A percentile compares a stretch with the other conserved stretches of the same genome.
These are phyloP conservation scores for Suhomyces yuchorum DNA, from an alignment of 1,139 yeast genomes.

Conservation along the genomic window DNA sequence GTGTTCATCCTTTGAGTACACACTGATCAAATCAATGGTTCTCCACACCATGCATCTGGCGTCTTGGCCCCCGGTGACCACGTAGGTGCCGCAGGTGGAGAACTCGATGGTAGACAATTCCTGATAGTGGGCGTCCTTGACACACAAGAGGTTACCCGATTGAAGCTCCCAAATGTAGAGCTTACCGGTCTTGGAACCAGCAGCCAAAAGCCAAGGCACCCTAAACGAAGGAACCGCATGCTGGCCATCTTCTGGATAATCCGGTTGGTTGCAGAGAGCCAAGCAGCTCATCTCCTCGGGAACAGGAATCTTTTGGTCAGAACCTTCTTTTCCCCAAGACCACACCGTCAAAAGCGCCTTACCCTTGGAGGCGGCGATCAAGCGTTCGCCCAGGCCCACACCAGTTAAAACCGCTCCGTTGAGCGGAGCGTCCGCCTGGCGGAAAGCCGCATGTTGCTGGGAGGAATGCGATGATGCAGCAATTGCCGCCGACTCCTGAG, in stretches of 20 bases:
- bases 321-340: slow-evolving; percentile 74
- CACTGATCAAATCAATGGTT: slow-evolving; percentile 57
- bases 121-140: slow-evolving; percentile 86
- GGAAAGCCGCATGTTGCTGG: slow-evolving; percentile 51
- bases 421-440: slow-evolving; percentile 53
- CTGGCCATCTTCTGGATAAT: slow-evolving; percentile 2
- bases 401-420: slow-evolving; percentile 53
- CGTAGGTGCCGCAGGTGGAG: slow-evolving; percentile 64
- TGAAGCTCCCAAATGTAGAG: slow-evolving; percentile 81
- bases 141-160: slow-evolving; percentile 75
- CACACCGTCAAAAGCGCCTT: slow-evolving; percentile 79
- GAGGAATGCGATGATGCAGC: slow-evolving; percentile 54
- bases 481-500: slow-evolving; percentile 51
- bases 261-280: slow-evolving; percentile 46
- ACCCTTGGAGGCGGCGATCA: slow-evolving; percentile 63
- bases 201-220: slow-evolving; percentile 70
- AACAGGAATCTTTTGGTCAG: slow-evolving; percentile 80
- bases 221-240: slow-evolving; percentile 37
- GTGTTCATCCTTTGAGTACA: slow-evolving; percentile 25
- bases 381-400: slow-evolving; percentile 43
- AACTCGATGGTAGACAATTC: slow-evolving; percentile 60
- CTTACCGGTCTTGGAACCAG: slow-evolving; percentile 72
- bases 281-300: slow-evolving; percentile 78
- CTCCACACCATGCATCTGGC: slow-evolving; percentile 80
- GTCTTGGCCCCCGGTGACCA: slow-evolving; percentile 81